phyloP scores from a whole-genome alignment of 768 basidiomycete genomes.

The Psilocybe subaeruginosa region DNA sequence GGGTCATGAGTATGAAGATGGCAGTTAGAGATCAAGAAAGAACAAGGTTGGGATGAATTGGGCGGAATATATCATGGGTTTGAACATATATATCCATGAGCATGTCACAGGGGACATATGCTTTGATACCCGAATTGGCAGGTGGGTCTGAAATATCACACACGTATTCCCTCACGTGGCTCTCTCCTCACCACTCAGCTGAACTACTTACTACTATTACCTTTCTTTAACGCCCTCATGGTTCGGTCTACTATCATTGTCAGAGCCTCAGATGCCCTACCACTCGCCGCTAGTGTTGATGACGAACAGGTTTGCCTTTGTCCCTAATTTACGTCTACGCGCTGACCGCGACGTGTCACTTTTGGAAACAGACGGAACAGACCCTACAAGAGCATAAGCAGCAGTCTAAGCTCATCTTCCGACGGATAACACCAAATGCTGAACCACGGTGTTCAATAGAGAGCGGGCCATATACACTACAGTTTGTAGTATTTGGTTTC shows the following conservation, averaged over 20 bases:
- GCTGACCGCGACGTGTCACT: conserved; percentile 32
- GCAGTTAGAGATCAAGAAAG: conserved; percentile 11
- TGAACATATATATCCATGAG: conserved; percentile 16
- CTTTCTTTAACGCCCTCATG: conserved; percentile 45
- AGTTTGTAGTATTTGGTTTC: conserved; percentile 57
- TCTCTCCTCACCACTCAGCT: conserved; percentile 7
- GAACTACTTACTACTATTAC: conserved; percentile 7
- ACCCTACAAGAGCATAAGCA: conserved; percentile 97
- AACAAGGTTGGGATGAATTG: neutral
- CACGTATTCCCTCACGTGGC: conserved; percentile 18
- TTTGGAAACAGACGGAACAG: conserved; percentile 77
- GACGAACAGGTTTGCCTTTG: conserved; percentile 80
- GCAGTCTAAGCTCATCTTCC: conserved; percentile 95
- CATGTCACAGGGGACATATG: conserved; percentile 16
- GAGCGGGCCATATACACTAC: conserved; percentile 92
- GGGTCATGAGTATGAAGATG: conserved; percentile 34
- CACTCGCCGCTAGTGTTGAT: conserved; percentile 94
- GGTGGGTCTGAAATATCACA: conserved; percentile 17
- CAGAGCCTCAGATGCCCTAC: conserved; percentile 84
- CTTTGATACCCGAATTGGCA: conserved; percentile 11
- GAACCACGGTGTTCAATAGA: conserved; percentile 98
- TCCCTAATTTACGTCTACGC: conserved; percentile 1
- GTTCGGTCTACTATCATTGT: conserved; percentile 88
- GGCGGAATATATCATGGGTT: conserved; percentile 6
- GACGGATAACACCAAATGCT: conserved; percentile 90